phyloP scores from a whole-genome alignment of 2,329 filamentous ascomycete genomes.

The Lanzia echinophila region DNA sequence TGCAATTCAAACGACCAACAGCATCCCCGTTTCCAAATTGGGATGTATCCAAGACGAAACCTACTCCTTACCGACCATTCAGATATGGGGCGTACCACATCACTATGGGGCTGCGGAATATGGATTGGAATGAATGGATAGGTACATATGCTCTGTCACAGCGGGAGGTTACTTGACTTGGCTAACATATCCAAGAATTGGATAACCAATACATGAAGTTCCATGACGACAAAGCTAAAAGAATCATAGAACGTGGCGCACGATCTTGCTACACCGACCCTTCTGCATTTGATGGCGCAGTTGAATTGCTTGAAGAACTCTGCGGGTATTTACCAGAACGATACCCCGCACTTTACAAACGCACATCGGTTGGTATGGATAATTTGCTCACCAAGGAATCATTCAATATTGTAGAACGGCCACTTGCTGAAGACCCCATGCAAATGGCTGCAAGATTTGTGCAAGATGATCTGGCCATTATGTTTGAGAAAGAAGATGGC shows the following conservation, averaged over 20 bases:
- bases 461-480: conserved; percentile 78
- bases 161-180: not conserved
- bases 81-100: conserved; percentile 30
- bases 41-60: conserved; percentile 28
- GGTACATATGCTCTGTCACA: conserved; percentile 17
- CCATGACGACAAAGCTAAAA: conserved; percentile 62
- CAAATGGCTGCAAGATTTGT: conserved; percentile 62
- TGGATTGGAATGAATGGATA: conserved; percentile 33
- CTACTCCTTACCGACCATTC: conserved; percentile 30
- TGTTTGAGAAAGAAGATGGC: conserved; percentile 70
- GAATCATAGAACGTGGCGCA: conserved; percentile 58
- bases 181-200: conserved; percentile 47
- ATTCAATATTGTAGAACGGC: conserved; percentile 60
- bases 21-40: conserved; percentile 25
- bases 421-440: conserved; percentile 72
- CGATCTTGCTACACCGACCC: conserved; percentile 66
- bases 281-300: conserved; percentile 62
- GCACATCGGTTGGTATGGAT: conserved; percentile 57
- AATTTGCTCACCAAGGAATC: conserved; percentile 66
- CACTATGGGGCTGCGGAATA: conserved; percentile 31
- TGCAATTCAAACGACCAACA: conserved; percentile 28
- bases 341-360: conserved; percentile 64
- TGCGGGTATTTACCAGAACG: conserved; percentile 63
- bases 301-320: conserved; percentile 72
- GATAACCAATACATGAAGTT: conserved; percentile 72